Conservation (phyloP, 805 yeast genomes). For the Sugiyamaella mastotermitis region DNA sequence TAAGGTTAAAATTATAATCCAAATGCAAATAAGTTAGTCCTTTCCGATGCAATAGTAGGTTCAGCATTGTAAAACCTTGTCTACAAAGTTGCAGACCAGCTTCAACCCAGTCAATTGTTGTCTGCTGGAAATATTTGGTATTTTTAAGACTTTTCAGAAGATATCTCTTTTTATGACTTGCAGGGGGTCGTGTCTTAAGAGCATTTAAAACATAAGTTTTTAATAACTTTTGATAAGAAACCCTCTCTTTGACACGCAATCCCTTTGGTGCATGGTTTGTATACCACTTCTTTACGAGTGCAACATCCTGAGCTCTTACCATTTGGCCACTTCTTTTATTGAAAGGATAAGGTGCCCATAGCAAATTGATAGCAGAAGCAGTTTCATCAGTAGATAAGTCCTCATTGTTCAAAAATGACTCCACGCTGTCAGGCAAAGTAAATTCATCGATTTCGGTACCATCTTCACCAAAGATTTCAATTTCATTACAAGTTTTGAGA, state of each 20-base stretch:
- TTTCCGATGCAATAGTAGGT: constrained; percentile 78
- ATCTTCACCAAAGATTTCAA: constrained; percentile 22
- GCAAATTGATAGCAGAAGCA: constrained; percentile 53
- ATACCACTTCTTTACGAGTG: constrained; percentile 79
- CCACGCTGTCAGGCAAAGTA: constrained; percentile 32
- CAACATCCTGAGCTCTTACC: constrained; percentile 84
- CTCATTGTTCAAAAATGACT: constrained; percentile 36
- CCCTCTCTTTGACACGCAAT: constrained; percentile 69
- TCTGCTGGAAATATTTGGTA: constrained; percentile 87
- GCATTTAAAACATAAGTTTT: constrained; percentile 70
- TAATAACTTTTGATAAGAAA: constrained; percentile 85
- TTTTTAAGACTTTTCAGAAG: constrained; percentile 59
- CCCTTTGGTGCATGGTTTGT: constrained; percentile 53
- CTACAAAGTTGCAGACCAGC: constrained; percentile 91
- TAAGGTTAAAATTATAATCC: constrained; percentile 91
- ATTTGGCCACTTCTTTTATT: constrained; percentile 65
- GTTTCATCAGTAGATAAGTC: constrained; percentile 43
- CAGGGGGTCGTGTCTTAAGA: constrained; percentile 44
- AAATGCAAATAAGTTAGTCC: constrained; percentile 89
- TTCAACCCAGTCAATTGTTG: constrained; percentile 96
- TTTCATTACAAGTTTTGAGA: too few relatives aligned
- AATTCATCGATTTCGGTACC: constrained; percentile 38
- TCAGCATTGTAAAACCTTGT: constrained; percentile 93
- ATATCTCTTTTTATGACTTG: constrained; percentile 46
- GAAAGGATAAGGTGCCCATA: constrained; percentile 83